Evolutionary conservation across 1,139 yeast species (phyloP).

Genomic region (Wickerhamiella pararugosa): DNA sequence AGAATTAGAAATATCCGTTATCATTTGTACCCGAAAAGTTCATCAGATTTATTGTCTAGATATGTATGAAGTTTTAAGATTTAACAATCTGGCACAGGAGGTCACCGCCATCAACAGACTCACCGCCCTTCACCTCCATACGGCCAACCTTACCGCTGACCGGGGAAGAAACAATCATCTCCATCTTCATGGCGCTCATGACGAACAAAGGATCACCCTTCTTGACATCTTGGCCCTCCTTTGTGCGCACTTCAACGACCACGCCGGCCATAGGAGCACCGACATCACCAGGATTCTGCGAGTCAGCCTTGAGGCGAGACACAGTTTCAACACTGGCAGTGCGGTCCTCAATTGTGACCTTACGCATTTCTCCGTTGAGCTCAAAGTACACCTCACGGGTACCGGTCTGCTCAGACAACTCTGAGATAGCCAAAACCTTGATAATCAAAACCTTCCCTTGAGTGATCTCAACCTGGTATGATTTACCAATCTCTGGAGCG

Average conservation of each 20-base stretch:
- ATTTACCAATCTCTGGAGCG: constrained; percentile 78
- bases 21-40: no score
- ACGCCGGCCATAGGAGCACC: constrained; percentile 99
- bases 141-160: constrained; percentile 71
- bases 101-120: constrained; percentile 88
- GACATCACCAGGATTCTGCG: constrained; percentile 74
- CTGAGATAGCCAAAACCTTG: constrained; percentile 87
- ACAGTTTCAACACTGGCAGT: constrained; percentile 71
- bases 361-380: constrained; percentile 95
- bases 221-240: constrained; percentile 75
- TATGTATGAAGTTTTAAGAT: constrained; percentile 7
- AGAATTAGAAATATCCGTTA: no score
- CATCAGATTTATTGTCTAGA: not conserved
- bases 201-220: constrained; percentile 96
- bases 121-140: constrained; percentile 71
- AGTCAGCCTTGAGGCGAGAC: constrained; percentile 81
- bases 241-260: constrained; percentile 83
- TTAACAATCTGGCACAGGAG: constrained; percentile 40
- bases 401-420: constrained; percentile 72
- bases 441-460: constrained; percentile 88
- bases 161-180: constrained; percentile 94
- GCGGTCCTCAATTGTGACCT: constrained; percentile 82
- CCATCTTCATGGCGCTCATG: constrained; percentile 98
- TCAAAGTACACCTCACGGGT: constrained; percentile 93
- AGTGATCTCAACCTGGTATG: constrained; percentile 77